These are phyloP conservation scores for Moelleriella libera DNA, from an alignment of 2,329 filamentous ascomycete genomes.

Conservation along the genomic window DNA sequence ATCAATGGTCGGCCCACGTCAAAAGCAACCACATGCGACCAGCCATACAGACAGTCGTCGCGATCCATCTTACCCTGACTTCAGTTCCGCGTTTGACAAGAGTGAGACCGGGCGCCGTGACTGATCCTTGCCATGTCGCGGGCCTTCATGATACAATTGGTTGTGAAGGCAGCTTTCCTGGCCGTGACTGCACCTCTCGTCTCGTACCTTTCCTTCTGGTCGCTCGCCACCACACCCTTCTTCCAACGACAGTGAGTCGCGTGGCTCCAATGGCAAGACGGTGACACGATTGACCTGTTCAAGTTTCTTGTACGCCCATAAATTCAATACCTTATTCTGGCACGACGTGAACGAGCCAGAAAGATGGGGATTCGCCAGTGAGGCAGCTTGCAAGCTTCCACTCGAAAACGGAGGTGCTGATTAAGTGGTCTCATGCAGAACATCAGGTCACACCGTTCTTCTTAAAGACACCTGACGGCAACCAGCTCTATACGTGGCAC, in stretches of 20 bases:
- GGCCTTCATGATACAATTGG: slow-evolving; percentile 9
- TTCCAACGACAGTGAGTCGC: slow-evolving; percentile 67
- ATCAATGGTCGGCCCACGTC: no score
- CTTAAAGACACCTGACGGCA: slow-evolving; percentile 58
- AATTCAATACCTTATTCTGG: slow-evolving; percentile 58
- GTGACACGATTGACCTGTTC: background rate
- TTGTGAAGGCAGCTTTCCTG: slow-evolving; percentile 14
- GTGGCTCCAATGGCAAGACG: background rate
- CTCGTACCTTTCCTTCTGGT: slow-evolving; percentile 54
- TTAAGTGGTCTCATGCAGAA: slow-evolving; percentile 28
- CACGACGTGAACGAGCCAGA: slow-evolving; percentile 64
- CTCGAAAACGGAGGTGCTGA: background rate
- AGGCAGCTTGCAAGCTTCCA: slow-evolving; percentile 4
- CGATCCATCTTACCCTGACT: no score
- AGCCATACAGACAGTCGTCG: no score
- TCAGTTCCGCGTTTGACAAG: no score
- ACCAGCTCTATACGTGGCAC: slow-evolving; percentile 81
- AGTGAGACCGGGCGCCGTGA: background rate
- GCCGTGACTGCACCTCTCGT: slow-evolving; percentile 41
- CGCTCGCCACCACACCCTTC: slow-evolving; percentile 49
- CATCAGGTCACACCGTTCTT: slow-evolving; percentile 84
- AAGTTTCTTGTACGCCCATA: slow-evolving; percentile 75
- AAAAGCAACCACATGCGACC: no score
- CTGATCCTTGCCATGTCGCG: background rate
- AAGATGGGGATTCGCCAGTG: slow-evolving; percentile 75